These are phyloP conservation scores for Dipodascus geniculatus DNA, from an alignment of 805 yeast genomes.

Conservation along the genomic window DNA sequence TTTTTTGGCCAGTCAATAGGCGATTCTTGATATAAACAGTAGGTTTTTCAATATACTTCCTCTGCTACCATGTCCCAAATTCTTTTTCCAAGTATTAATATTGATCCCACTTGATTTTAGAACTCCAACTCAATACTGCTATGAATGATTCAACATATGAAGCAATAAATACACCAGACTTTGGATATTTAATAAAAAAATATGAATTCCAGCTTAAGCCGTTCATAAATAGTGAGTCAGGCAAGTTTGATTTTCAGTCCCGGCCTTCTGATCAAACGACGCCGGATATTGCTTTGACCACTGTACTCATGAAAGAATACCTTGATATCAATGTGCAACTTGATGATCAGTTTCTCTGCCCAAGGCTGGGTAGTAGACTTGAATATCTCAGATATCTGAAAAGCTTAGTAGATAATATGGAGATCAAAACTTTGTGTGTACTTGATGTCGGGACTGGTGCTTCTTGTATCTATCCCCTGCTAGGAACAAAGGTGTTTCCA, in stretches of 20 bases:
- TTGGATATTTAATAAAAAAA: slow-evolving; percentile 2
- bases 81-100: too few species aligned
- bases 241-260: background rate
- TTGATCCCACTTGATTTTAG: too few species aligned
- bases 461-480: slow-evolving; percentile 35
- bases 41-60: too few species aligned
- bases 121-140: too few species aligned
- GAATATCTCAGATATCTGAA: slow-evolving; percentile 22
- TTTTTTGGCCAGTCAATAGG: too few species aligned
- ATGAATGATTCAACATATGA: background rate
- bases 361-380: slow-evolving; percentile 19
- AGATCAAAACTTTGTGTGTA: background rate
- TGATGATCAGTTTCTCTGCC: slow-evolving; percentile 11
- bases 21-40: too few species aligned
- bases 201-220: slow-evolving; percentile 4
- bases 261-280: background rate
- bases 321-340: slow-evolving; percentile 10
- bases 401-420: slow-evolving; percentile 12
- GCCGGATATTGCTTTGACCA: slow-evolving; percentile 4
- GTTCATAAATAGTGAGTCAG: background rate
- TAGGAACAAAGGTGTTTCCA: slow-evolving; percentile 19
- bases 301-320: slow-evolving; percentile 9
- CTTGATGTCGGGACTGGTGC: slow-evolving; percentile 40
- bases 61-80: too few species aligned
- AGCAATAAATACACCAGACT: slow-evolving; percentile 7